These are phyloP conservation scores for Hygrocybe punicea DNA, from an alignment of 768 basidiomycete genomes.

Conservation along the genomic window DNA sequence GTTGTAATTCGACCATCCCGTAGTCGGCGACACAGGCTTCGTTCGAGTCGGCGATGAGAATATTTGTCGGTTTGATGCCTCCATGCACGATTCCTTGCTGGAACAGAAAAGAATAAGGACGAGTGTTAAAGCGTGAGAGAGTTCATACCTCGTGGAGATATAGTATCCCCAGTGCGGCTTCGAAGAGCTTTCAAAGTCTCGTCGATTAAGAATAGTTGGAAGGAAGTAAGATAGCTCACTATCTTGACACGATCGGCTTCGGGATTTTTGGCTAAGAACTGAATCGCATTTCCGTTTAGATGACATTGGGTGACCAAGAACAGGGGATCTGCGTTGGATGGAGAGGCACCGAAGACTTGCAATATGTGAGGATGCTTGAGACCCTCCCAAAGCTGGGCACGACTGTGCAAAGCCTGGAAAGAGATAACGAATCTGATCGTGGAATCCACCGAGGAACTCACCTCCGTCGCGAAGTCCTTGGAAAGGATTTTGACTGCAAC, in stretches of 20 bases:
- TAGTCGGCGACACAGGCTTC: constrained; percentile 21
- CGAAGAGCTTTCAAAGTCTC: constrained; percentile 14
- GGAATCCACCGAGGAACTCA: neutral
- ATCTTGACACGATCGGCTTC: constrained; percentile 18
- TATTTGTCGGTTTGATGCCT: constrained; percentile 23
- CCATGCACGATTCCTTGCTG: constrained; percentile 25
- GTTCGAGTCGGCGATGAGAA: constrained; percentile 17
- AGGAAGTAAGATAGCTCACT: constrained; percentile 10
- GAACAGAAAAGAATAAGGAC: neutral
- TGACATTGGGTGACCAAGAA: constrained; percentile 19
- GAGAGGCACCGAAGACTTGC: constrained; percentile 21
- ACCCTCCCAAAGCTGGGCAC: constrained; percentile 20
- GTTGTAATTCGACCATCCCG: constrained; percentile 22
- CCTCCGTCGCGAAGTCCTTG: neutral
- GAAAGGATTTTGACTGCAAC: constrained; percentile 7
- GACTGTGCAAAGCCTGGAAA: constrained; percentile 15
- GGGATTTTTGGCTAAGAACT: constrained; percentile 19
- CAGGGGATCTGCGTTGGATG: constrained; percentile 21
- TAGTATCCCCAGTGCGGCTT: constrained; percentile 24
- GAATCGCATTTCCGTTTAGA: constrained; percentile 17
- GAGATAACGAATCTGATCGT: neutral
- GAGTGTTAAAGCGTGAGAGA: neutral
- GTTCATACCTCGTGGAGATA: constrained; percentile 21
- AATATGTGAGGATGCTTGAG: constrained; percentile 21
- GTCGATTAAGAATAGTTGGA: neutral